phyloP scores from a whole-genome alignment of 768 basidiomycete species.

The Russula earlei region DNA sequence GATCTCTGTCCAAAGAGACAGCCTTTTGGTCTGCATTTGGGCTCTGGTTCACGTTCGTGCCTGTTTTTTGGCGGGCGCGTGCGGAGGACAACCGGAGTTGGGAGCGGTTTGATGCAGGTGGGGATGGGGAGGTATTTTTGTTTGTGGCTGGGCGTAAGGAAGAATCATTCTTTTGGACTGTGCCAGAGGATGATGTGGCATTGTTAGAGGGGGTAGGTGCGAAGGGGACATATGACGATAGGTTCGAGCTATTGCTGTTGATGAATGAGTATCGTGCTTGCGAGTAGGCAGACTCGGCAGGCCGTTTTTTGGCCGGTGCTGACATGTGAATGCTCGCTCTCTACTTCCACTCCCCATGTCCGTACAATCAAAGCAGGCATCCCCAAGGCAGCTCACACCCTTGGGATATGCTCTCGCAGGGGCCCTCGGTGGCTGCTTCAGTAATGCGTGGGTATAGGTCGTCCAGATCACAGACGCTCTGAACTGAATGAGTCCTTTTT shows the following conservation, averaged over 20 bases:
- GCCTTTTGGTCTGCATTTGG: slow-evolving; percentile 78
- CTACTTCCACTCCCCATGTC: slow-evolving; percentile 25
- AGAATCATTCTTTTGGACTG: slow-evolving; percentile 47
- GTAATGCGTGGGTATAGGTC: slow-evolving; percentile 64
- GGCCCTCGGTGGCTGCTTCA: slow-evolving; percentile 88
- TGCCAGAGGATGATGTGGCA: slow-evolving; percentile 44
- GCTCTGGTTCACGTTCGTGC: slow-evolving; percentile 60
- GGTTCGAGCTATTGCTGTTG: slow-evolving; percentile 58
- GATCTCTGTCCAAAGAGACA: slow-evolving; percentile 62
- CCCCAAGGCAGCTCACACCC: slow-evolving; percentile 63
- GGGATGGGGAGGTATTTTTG: slow-evolving; percentile 36
- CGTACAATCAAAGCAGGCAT: slow-evolving; percentile 33
- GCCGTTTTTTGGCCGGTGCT: not conserved
- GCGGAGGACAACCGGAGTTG: slow-evolving; percentile 18
- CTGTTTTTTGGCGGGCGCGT: slow-evolving; percentile 33
- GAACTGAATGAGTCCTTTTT: not conserved
- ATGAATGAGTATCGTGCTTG: slow-evolving; percentile 15
- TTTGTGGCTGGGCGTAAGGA: slow-evolving; percentile 51
- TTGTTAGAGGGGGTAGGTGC: slow-evolving; percentile 53
- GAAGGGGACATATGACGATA: slow-evolving; percentile 46
- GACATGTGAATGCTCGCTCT: not conserved
- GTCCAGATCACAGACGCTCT: not conserved
- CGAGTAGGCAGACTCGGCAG: no score
- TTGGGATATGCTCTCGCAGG: slow-evolving; percentile 87
- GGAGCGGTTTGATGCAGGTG: slow-evolving; percentile 18